phyloP scores from a whole-genome alignment of 495 filamentous ascomycete species.

The Hyphodiscus hymeniophilus region DNA sequence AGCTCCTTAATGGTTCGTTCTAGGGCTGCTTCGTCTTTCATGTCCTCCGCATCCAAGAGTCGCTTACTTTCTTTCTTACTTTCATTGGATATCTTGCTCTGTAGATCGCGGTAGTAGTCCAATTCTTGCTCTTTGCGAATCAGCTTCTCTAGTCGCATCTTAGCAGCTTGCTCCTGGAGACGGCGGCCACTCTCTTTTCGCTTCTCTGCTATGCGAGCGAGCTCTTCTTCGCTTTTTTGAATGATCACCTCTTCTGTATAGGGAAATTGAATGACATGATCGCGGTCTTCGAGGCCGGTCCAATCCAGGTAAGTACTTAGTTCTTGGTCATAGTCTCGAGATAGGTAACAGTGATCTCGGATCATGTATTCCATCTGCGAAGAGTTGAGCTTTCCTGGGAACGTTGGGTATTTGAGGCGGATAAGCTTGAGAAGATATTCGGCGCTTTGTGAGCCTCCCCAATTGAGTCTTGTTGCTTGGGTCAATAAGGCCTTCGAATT shows the following conservation, averaged over 20 bases:
- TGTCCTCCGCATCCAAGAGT: slow-evolving; percentile 78
- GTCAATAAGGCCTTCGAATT: slow-evolving; percentile 73
- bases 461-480: slow-evolving; percentile 83
- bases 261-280: slow-evolving; percentile 83
- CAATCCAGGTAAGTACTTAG: slow-evolving; percentile 69
- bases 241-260: slow-evolving; percentile 82
- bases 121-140: slow-evolving; percentile 93
- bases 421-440: slow-evolving; percentile 89
- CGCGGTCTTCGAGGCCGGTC: slow-evolving; percentile 80
- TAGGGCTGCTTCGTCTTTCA: slow-evolving; percentile 79
- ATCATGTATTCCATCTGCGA: slow-evolving; percentile 82
- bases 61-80: slow-evolving; percentile 84
- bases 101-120: slow-evolving; percentile 84
- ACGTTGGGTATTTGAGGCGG: slow-evolving; percentile 84
- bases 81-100: slow-evolving; percentile 49
- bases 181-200: slow-evolving; percentile 87
- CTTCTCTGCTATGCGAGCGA: slow-evolving; percentile 78
- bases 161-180: slow-evolving; percentile 92
- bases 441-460: slow-evolving; percentile 82
- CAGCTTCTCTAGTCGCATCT: slow-evolving; percentile 89
- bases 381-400: slow-evolving; percentile 74
- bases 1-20: slow-evolving; percentile 78
- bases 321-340: slow-evolving; percentile 72
- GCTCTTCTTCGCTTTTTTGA: slow-evolving; percentile 88
- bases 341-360: slow-evolving; percentile 85